Conservation (phyloP, 257 asterid species). For the Scutellaria barbata region DNA sequence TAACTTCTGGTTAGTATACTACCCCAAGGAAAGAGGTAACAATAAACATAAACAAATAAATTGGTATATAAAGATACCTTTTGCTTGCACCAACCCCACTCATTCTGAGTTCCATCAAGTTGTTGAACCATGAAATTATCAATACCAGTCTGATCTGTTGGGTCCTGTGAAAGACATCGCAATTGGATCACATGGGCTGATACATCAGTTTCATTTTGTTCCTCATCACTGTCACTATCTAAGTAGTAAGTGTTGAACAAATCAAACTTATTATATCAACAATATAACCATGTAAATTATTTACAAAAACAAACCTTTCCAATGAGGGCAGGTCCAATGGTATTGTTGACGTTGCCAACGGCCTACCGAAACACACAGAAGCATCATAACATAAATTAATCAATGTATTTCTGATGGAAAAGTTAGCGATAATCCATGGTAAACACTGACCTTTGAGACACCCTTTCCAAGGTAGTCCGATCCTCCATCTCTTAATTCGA, state of each 20-base stretch:
- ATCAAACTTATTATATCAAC: background rate
- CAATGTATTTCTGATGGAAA: background rate
- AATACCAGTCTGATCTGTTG: constrained; percentile 83
- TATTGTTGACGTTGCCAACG: constrained; percentile 81
- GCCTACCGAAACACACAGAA: constrained; percentile 51
- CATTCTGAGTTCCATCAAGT: constrained; percentile 95
- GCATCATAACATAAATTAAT: constrained; percentile 12
- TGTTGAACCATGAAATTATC: constrained; percentile 95
- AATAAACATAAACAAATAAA: background rate
- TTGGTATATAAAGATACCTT: constrained; percentile 57
- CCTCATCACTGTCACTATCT: too few relatives aligned
- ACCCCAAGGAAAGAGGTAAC: background rate
- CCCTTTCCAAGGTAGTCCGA: constrained; percentile 99
- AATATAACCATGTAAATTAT: background rate
- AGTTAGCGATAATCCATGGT: background rate
- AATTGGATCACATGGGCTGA: constrained; percentile 9
- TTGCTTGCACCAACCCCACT: constrained; percentile 99
- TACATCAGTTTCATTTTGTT: background rate
- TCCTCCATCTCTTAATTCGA: constrained; percentile 98
- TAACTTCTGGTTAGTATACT: constrained; percentile 3
- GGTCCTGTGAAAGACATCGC: constrained; percentile 55
- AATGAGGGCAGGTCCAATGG: constrained; percentile 87
- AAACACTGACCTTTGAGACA: constrained; percentile 73
- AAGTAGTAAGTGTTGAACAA: background rate
- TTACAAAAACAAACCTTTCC: constrained; percentile 74